Evolutionary conservation across 2,329 filamentous ascomycete genomes (phyloP), one percentile per base, ranked within the genome.

Genomic region (Cladosporium phlei): DNA sequence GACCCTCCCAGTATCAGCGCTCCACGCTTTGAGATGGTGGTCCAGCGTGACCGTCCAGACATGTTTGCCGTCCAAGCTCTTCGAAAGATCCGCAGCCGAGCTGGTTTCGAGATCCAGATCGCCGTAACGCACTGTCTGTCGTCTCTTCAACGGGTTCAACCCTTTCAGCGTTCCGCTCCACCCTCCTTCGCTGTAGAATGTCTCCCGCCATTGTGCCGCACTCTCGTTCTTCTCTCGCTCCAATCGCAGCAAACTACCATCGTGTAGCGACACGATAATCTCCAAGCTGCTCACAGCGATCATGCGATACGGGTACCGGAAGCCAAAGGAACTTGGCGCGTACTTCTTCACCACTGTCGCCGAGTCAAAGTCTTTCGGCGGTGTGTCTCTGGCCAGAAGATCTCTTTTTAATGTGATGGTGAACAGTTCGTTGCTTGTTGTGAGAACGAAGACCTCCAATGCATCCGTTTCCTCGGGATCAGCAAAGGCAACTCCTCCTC

Each of bases 11-110:
- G 80, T 86, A n/a, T 79, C 73, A 24, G 91, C 74, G 60, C 95
- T 93, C 91, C 93, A 97, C 29, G 93, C 82, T 59, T 89, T 83
- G 62, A 98, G 71, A 9, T 82, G 84, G 63, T 98, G 90, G 57
- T 98, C 90, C 50, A 98, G 73, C 53, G 86, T 93, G 38, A 95
- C 80, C 0, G 90, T 90, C 58, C 95, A 87, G 8, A 83, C 69
- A 56, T 63, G 80, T 66, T 53, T 79, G 14, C 61, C 62, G 48
- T 74, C 71, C 3, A 70, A 70, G 29, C 72, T 74, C 25, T 69
- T 49, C 1, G 62, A 64, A 29, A 75, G 76, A 4, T 85, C 82
- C 1, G 81, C 82, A 3, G 83, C 82, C 2, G 85, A 77, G 48
- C 79, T 82, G 51, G 80, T 70, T 52, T 89, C 84, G 66, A 87